Evolutionary conservation across 1,284 basidiomycete species (phyloP).

Genomic region (Filobasidium uniguttulatum): DNA sequence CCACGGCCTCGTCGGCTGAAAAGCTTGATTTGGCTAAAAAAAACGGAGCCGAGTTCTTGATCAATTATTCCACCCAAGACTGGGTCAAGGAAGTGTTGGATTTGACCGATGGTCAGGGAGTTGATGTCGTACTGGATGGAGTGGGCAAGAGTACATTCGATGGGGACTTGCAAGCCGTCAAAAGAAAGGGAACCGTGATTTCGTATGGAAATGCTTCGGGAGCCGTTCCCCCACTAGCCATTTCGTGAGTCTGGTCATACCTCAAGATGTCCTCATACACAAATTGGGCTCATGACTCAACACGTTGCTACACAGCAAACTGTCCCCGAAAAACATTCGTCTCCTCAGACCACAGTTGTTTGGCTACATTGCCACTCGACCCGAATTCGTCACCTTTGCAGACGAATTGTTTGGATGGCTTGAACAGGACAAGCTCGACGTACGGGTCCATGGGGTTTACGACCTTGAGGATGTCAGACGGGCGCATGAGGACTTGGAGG

Average conservation of each 20-base stretch:
- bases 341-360: conserved; percentile 50
- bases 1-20: conserved; percentile 72
- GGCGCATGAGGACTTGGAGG: conserved; percentile 64
- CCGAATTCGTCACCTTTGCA: conserved; percentile 56
- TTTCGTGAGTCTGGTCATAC: conserved; percentile 27
- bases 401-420: conserved; percentile 55
- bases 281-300: too few species aligned
- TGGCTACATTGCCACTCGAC: conserved; percentile 54
- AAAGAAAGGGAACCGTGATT: conserved; percentile 65
- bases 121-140: conserved; percentile 75
- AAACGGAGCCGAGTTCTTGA: conserved; percentile 70
- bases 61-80: conserved; percentile 44
- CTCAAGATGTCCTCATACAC: not conserved
- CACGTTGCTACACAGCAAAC: conserved; percentile 55
- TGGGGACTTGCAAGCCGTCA: conserved; percentile 63
- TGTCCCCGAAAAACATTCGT: conserved; percentile 71
- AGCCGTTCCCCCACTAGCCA: conserved; percentile 38
- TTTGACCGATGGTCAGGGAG: conserved; percentile 43
- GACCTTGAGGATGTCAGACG: conserved; percentile 66
- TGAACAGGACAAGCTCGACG: conserved; percentile 49
- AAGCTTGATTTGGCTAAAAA: conserved; percentile 72
- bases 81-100: conserved; percentile 44
- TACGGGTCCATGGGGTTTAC: conserved; percentile 59
- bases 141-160: conserved; percentile 90
- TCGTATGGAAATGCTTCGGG: conserved; percentile 86